Conservation (phyloP, 1,284 basidiomycete genomes). For the Irpex rosettiformis region DNA sequence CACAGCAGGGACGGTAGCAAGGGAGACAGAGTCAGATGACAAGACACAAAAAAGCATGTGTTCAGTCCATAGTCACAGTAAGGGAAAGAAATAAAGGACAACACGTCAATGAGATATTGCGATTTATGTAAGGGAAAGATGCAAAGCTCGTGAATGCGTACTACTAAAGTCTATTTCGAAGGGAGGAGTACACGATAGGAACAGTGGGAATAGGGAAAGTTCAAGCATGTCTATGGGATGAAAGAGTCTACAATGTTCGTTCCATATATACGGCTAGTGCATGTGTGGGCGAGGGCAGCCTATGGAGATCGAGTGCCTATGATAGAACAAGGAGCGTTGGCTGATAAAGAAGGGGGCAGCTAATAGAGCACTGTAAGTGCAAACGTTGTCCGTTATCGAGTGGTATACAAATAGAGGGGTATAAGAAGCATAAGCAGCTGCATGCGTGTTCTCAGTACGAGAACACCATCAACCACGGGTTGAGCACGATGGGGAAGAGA, state of each 20-base stretch:
- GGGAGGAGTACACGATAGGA: neutral
- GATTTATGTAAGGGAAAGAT: no score
- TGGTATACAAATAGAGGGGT: constrained; percentile 13
- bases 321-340: neutral
- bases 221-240: neutral
- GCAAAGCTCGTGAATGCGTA: neutral
- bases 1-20: neutral
- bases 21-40: neutral
- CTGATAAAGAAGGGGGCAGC: neutral
- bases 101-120: no score
- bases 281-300: neutral
- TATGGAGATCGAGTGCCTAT: neutral
- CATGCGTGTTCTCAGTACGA: constrained; percentile 34
- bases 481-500: constrained; percentile 45
- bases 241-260: neutral
- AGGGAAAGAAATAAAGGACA: neutral
- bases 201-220: neutral
- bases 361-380: neutral
- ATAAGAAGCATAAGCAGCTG: constrained; percentile 3
- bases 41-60: neutral
- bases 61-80: neutral
- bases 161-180: no score
- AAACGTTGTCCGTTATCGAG: neutral
- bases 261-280: neutral
- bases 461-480: constrained; percentile 49